A percentile compares a stretch with the other conserved stretches of the same genome.
Conservation (phyloP, 352 stramenopile species). For the Phytophthora multivora region DNA sequence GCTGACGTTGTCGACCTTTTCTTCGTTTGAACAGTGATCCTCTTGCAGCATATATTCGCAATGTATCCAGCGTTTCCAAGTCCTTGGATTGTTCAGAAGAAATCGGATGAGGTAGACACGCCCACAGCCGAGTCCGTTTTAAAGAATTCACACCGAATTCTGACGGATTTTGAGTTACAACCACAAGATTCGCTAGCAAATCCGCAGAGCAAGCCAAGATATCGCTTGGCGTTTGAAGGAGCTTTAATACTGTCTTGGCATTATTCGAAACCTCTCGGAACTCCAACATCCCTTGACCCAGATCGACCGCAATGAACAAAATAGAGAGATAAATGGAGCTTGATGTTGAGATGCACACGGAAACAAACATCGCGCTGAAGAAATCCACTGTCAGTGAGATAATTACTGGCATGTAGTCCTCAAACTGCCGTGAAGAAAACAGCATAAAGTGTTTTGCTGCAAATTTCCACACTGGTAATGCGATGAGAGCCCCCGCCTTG, state of each 20-base stretch:
- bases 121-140: not conserved
- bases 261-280: constrained; percentile 18
- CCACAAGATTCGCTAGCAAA: not conserved
- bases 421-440: constrained; percentile 1
- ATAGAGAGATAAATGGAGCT: constrained; percentile 2
- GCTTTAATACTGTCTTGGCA: not conserved
- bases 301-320: constrained; percentile 11
- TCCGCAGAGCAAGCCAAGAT: not conserved
- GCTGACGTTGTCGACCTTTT: not conserved
- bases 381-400: constrained; percentile 28
- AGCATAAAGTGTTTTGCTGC: constrained; percentile 23
- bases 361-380: constrained; percentile 26
- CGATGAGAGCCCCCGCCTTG: constrained; percentile 1
- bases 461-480: constrained; percentile 22
- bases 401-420: constrained; percentile 20
- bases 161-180: constrained; percentile 6
- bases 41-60: not conserved
- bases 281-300: constrained; percentile 10
- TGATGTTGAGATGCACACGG: constrained; percentile 27
- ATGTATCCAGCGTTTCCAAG: not conserved
- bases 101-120: constrained; percentile 12
- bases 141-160: constrained; percentile 1
- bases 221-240: not conserved
- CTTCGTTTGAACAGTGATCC: not conserved
- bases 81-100: not conserved